Conservation (phyloP, 805 yeast species). For the Pichia phayaonensis region DNA sequence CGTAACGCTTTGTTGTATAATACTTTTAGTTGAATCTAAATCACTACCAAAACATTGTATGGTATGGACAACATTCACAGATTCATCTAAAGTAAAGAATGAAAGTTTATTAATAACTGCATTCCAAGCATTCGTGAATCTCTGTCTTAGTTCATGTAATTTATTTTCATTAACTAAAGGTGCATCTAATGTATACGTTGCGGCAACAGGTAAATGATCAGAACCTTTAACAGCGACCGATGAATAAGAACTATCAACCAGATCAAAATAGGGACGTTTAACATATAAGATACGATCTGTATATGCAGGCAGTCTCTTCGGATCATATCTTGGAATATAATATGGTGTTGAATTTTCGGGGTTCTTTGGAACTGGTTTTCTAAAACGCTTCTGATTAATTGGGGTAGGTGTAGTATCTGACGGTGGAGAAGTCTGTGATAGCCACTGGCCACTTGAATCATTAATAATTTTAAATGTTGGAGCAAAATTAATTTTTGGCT, state of each 20-base stretch:
- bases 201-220: slow-evolving; percentile 51
- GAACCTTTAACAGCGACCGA: slow-evolving; percentile 28
- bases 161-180: slow-evolving; percentile 31
- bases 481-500: slow-evolving; percentile 38
- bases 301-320: slow-evolving; percentile 44
- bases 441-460: slow-evolving; percentile 9
- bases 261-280: slow-evolving; percentile 12
- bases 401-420: background rate
- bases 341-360: slow-evolving; percentile 1
- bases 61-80: background rate
- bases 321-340: slow-evolving; percentile 18
- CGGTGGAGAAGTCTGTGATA: background rate
- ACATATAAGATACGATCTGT: slow-evolving; percentile 49
- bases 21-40: slow-evolving; percentile 17
- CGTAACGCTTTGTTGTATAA: background rate
- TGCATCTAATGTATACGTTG: slow-evolving; percentile 28
- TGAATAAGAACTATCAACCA: slow-evolving; percentile 16
- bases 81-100: slow-evolving; percentile 33
- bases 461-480: slow-evolving; percentile 45
- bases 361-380: slow-evolving; percentile 2
- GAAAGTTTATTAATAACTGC: slow-evolving; percentile 20
- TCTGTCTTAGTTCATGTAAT: slow-evolving; percentile 29
- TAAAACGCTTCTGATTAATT: background rate
- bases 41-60: slow-evolving; percentile 18
- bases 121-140: slow-evolving; percentile 28